Conservation (phyloP, 257 asterid genomes). For the Hygrophila difformis region DNA sequence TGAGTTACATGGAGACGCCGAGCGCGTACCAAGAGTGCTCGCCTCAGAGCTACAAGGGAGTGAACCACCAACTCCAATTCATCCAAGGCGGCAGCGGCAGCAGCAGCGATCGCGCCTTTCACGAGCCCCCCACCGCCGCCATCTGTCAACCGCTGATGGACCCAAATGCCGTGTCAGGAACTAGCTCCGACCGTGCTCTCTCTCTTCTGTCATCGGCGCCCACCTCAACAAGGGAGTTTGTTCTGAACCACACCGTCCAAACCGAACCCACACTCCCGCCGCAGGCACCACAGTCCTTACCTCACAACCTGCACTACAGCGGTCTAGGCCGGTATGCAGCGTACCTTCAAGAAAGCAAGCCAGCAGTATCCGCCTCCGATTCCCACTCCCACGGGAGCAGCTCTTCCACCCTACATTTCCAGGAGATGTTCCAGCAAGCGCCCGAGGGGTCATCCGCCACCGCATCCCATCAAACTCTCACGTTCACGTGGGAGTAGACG, state of each 20-base stretch:
- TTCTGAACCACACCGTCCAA: conserved; percentile 34
- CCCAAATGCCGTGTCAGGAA: conserved; percentile 19
- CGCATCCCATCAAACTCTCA: conserved; percentile 62
- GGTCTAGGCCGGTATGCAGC: conserved; percentile 28
- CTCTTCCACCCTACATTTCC: conserved; percentile 36
- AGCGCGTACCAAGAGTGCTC: conserved; percentile 27
- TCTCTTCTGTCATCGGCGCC: conserved; percentile 97
- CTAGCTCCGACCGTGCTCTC: conserved; percentile 72
- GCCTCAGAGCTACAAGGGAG: conserved; percentile 26
- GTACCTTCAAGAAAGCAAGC: conserved; percentile 32
- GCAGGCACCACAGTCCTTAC: conserved; percentile 24
- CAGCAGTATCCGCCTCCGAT: conserved; percentile 19
- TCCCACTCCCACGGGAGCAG: conserved; percentile 25
- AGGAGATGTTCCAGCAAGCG: conserved; percentile 38
- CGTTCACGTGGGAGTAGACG: conserved; percentile 71
- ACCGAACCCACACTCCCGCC: conserved; percentile 21
- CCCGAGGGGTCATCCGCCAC: conserved; percentile 39
- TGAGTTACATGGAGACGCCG: conserved; percentile 27
- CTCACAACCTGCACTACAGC: conserved; percentile 30
- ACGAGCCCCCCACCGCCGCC: conserved; percentile 25
- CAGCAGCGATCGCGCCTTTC: neutral
- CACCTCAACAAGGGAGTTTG: conserved; percentile 41
- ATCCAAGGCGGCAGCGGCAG: conserved; percentile 17
- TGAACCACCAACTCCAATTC: conserved; percentile 33
- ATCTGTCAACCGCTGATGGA: conserved; percentile 22